These are phyloP conservation scores for Candida nanaspora DNA, from an alignment of 805 yeast genomes.

Conservation along the genomic window DNA sequence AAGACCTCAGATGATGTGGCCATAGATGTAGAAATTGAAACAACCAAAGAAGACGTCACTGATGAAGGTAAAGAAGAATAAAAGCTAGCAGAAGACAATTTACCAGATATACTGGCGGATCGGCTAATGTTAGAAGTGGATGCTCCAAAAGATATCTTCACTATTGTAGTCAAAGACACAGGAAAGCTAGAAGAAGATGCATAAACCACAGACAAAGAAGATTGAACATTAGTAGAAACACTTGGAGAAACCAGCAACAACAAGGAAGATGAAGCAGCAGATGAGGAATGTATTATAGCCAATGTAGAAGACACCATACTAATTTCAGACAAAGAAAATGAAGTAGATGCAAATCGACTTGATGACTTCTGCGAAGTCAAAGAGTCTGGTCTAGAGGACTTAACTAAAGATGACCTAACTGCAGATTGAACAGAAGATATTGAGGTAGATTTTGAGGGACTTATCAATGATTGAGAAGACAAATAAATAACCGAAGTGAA, in stretches of 20 bases:
- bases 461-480: no score
- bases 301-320: neutral
- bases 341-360: no score
- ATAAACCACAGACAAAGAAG: neutral
- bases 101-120: neutral
- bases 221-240: neutral
- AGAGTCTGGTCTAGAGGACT: no score
- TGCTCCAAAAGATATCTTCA: neutral
- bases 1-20: neutral
- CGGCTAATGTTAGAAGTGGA: no score
- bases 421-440: no score
- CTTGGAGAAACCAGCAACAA: neutral
- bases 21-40: neutral
- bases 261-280: neutral
- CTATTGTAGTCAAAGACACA: neutral
- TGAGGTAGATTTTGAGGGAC: no score
- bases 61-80: neutral
- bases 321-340: neutral
- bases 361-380: no score
- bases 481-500: no score
- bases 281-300: neutral
- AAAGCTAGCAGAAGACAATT: neutral
- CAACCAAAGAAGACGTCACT: neutral
- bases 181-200: neutral
- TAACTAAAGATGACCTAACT: no score